Conservation (phyloP, 768 basidiomycete species). For the Suillus sp. region DNA sequence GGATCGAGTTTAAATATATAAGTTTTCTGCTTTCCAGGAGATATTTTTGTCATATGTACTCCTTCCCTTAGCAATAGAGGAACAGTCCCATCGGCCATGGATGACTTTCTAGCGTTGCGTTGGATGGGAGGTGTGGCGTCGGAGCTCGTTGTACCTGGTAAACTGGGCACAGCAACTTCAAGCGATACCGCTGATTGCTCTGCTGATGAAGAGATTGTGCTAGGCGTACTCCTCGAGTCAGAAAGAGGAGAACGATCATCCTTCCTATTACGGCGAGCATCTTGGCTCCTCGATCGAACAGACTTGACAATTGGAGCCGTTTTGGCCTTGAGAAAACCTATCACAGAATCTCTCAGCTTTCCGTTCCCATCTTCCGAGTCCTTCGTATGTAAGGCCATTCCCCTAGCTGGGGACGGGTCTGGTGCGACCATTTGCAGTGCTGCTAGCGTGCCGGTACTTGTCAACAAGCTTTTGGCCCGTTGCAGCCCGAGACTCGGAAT, state of each 20-base stretch:
- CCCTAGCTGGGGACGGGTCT: slow-evolving; percentile 16
- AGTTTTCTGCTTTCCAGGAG: slow-evolving; percentile 73
- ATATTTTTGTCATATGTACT: slow-evolving; percentile 80
- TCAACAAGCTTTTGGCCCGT: slow-evolving; percentile 41
- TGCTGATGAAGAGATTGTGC: not conserved
- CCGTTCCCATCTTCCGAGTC: not conserved
- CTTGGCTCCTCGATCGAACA: slow-evolving; percentile 17
- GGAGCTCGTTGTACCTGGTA: not conserved
- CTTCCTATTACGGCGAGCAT: slow-evolving; percentile 29
- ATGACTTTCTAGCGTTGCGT: slow-evolving; percentile 11
- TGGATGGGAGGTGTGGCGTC: not conserved
- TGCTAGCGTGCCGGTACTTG: slow-evolving; percentile 27
- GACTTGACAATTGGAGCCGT: slow-evolving; percentile 33
- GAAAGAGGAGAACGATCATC: not conserved
- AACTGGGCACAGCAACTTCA: not conserved
- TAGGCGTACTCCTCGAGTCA: not conserved
- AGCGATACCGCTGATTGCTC: slow-evolving; percentile 1
- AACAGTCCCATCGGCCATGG: slow-evolving; percentile 47
- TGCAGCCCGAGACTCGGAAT: slow-evolving; percentile 30
- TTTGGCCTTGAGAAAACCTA: slow-evolving; percentile 37
- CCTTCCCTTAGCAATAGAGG: slow-evolving; percentile 62
- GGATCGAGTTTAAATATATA: slow-evolving; percentile 73
- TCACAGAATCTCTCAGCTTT: slow-evolving; percentile 36
- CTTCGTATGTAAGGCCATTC: not conserved
- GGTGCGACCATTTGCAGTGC: slow-evolving; percentile 22